These are phyloP conservation scores for Colletotrichum destructivum DNA, from an alignment of 2,329 filamentous ascomycete genomes.

Conservation along the genomic window DNA sequence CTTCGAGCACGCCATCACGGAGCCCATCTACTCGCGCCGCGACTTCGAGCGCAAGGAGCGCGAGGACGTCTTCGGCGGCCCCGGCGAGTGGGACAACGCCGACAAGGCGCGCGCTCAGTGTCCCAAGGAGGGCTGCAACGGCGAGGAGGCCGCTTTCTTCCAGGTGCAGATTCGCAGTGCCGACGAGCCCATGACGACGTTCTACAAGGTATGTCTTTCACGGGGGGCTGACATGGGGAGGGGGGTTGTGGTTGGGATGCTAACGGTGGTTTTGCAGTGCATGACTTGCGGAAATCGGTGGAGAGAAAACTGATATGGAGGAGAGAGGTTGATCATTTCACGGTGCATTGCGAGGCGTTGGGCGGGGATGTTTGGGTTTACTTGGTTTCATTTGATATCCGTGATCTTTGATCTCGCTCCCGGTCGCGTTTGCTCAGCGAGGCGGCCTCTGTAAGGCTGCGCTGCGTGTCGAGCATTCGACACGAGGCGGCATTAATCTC, in stretches of 20 bases:
- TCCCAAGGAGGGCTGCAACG: conserved; percentile 83
- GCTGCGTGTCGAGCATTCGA: not conserved
- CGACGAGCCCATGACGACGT: conserved; percentile 98
- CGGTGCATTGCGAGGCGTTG: conserved; percentile 49
- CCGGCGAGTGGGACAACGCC: conserved; percentile 91
- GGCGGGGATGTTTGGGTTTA: conserved; percentile 28
- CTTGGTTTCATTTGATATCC: conserved; percentile 12
- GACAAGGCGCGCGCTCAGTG: conserved; percentile 89
- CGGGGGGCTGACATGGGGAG: not conserved
- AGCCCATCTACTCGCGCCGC: conserved; percentile 85
- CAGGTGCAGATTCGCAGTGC: conserved; percentile 98
- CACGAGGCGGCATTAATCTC: too few relatives aligned
- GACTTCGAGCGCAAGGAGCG: conserved; percentile 89
- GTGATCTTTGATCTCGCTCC: not conserved
- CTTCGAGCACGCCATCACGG: conserved; percentile 87
- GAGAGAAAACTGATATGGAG: conserved; percentile 71
- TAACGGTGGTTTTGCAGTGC: conserved; percentile 62
- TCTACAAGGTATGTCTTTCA: conserved; percentile 79
- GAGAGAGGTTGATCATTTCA: conserved; percentile 1
- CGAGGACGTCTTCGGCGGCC: conserved; percentile 91
- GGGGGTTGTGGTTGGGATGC: not conserved
- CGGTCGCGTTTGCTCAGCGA: not conserved
- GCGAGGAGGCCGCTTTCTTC: conserved; percentile 91
- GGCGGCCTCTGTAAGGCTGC: not conserved
- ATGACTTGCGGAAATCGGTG: conserved; percentile 77